Evolutionary conservation across 2,329 filamentous ascomycete species (phyloP).

Genomic region (Aspergillus bombycis): DNA sequence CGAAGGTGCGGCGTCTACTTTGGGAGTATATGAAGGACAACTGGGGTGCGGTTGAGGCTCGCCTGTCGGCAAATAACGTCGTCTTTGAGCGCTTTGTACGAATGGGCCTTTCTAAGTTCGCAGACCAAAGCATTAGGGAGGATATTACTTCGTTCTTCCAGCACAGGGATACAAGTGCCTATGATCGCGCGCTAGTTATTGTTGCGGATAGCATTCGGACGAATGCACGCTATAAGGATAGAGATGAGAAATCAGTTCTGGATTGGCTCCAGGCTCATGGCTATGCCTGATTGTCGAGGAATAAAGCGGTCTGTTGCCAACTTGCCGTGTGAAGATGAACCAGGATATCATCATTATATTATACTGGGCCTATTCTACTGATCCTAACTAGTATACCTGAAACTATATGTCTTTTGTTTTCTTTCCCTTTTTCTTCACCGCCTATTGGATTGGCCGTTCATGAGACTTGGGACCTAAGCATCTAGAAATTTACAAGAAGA

Average conservation of each 20-base stretch:
- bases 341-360: neutral
- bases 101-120: conserved; percentile 76
- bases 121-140: conserved; percentile 67
- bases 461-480: neutral
- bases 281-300: conserved; percentile 50
- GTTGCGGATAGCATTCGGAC: conserved; percentile 84
- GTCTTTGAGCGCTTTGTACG: conserved; percentile 88
- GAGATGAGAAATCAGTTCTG: conserved; percentile 72
- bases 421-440: too few species aligned
- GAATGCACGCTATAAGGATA: conserved; percentile 77
- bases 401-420: neutral
- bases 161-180: conserved; percentile 81
- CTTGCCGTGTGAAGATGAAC: neutral
- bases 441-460: neutral
- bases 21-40: conserved; percentile 87
- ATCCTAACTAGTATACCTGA: neutral
- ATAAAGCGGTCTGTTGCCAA: neutral
- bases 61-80: conserved; percentile 79
- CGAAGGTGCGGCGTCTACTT: conserved; percentile 70
- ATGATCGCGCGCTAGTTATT: conserved; percentile 82
- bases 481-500: neutral
- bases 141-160: conserved; percentile 87
- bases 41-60: conserved; percentile 73
- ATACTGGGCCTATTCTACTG: neutral
- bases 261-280: conserved; percentile 74